Base-by-base conservation (phyloP, 768 basidiomycete genomes). In the Rhodotorula sphaerocarpa region DNA sequence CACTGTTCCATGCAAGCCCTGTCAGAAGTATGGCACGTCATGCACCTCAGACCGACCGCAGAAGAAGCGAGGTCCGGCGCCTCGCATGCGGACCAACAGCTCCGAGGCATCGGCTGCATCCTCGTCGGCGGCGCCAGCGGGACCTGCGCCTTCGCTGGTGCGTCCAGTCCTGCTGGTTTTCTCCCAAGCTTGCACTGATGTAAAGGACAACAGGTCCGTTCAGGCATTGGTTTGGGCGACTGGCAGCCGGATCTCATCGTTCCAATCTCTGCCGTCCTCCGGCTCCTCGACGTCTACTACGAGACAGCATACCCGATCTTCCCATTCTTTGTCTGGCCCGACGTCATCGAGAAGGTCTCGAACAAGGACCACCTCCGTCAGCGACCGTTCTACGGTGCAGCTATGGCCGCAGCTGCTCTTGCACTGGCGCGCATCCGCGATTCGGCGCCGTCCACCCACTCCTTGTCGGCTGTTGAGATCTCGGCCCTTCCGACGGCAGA, bases 271-370 rank as follows among this genome's bases (percentile, higher is more conserved):
- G 36, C 52, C 39, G 25, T 53, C 3, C 52, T 53, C 41, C 23
- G 27, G 10, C 36, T 30, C 21, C 52, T 53, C 25, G 39, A 25
- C 7, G 27, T 30, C 3, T 53, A 53, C 52, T 28, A 53, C 52
- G 52, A 53, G 28, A 30, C 52, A 25, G 52, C 31, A 11, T 53
- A 53, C 25, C 52, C 52, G 5, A 53, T 53, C n/a, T 53, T 53
- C 39, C 52, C 52, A 25, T 53, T 41, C 41, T 53, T 53, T 39
- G 41, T 53, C n/a, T 53, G 52, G 52, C 52, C 52, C 3, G 39
- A 23, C 36, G 41, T 53, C 39, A 25, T 53, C 39, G 52, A 41
- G 3, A 31, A 30, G 52, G 52, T 53, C 52, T 20, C 31, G 52
- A 5, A 28, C 52, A 39, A 53, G 23, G 52, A 53, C 9, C 39